Conservation (phyloP, 148 eudicot genomes). For the Heliamphora exappendiculata region DNA sequence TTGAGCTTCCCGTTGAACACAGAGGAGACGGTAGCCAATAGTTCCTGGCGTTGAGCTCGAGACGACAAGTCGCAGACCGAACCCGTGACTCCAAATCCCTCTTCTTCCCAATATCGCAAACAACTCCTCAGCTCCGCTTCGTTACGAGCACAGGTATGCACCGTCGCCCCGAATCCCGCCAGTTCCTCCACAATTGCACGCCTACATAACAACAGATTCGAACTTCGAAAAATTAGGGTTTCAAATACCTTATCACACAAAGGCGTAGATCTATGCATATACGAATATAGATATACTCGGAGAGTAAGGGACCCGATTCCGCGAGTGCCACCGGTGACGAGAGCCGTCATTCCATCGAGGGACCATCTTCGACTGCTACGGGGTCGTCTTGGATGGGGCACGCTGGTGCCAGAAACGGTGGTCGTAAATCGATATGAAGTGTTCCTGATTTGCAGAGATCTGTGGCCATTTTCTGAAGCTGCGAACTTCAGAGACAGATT, state of each 20-base stretch:
- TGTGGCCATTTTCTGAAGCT: not conserved
- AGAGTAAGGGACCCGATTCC: slow-evolving; percentile 50
- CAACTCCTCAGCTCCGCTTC: slow-evolving; percentile 36
- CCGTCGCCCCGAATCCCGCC: slow-evolving; percentile 56
- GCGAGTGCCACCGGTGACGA: slow-evolving; percentile 71
- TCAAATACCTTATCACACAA: not conserved
- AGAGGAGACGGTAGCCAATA: slow-evolving; percentile 35
- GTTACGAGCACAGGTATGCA: slow-evolving; percentile 64
- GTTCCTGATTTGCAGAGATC: not conserved
- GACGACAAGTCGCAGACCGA: slow-evolving; percentile 59
- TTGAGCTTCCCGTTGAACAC: slow-evolving; percentile 54
- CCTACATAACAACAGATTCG: slow-evolving; percentile 20
- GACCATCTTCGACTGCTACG: slow-evolving; percentile 22
- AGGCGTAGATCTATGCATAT: too few relatives aligned
- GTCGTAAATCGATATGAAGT: slow-evolving; percentile 2
- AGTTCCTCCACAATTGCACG: slow-evolving; percentile 62
- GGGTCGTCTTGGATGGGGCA: not conserved
- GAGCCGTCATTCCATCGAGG: slow-evolving; percentile 50
- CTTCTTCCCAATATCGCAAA: slow-evolving; percentile 43
- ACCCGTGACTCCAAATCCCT: slow-evolving; percentile 47
- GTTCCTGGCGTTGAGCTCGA: slow-evolving; percentile 36
- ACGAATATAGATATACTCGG: not conserved
- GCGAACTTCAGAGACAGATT: not conserved
- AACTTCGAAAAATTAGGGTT: slow-evolving; percentile 9
- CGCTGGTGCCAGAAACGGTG: not conserved